Conservation (phyloP, 225 moss, liverwort and hornwort species). For the Lunularia cruciata region DNA sequence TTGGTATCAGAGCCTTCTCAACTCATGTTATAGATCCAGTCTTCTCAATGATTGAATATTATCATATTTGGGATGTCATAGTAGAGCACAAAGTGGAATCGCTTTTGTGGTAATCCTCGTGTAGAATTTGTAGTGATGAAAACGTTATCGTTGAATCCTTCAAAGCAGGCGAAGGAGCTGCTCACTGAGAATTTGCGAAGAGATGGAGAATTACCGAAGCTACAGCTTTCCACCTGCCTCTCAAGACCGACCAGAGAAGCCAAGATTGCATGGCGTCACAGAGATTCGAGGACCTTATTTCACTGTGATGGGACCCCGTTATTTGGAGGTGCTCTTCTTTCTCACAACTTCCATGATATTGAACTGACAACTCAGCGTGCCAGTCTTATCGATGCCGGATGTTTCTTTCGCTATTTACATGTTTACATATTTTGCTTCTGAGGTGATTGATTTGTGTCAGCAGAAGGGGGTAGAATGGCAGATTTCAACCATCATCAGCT, state of each 20-base stretch:
- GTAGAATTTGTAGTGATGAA: too few species aligned
- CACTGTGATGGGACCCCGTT: slow-evolving; percentile 53
- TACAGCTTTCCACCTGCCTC: slow-evolving; percentile 30
- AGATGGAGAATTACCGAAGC: slow-evolving; percentile 33
- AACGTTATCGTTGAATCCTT: too few species aligned
- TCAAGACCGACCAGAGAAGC: slow-evolving; percentile 38
- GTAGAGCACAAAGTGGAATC: too few species aligned
- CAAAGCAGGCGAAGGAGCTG: too few species aligned
- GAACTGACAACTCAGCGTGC: too few species aligned
- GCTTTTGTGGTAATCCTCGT: too few species aligned
- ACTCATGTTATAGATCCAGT: too few species aligned
- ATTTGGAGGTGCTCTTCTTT: slow-evolving; percentile 50
- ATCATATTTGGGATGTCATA: too few species aligned
- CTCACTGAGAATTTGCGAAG: neutral
- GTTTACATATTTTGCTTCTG: neutral
- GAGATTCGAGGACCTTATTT: slow-evolving; percentile 72
- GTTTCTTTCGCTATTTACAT: neutral
- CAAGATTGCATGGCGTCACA: slow-evolving; percentile 53
- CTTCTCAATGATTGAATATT: too few species aligned
- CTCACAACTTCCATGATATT: too few species aligned
- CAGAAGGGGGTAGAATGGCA: neutral
- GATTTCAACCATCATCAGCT: neutral
- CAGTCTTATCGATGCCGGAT: too few species aligned
- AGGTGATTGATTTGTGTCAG: neutral
- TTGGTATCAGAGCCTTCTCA: too few species aligned